A percentile compares a stretch with the other conserved stretches of the same genome.
Evolutionary conservation across 176 grass and related monocot genomes (phyloP).

Genomic region (Aegilops tauschii): DNA sequence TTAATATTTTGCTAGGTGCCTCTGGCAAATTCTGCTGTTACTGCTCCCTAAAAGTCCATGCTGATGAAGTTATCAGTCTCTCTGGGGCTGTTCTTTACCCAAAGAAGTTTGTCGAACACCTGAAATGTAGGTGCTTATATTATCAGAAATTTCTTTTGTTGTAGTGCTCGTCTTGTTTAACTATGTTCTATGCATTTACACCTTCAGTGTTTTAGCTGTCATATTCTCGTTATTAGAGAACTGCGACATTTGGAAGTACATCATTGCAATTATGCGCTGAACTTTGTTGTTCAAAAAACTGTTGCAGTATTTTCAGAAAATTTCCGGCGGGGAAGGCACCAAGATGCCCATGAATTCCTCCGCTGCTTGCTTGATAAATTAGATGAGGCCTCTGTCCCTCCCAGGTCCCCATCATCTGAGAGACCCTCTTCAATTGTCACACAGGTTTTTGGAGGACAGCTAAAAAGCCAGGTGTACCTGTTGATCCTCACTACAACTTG

Average conservation of each 20-base stretch:
- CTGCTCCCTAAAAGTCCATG: conserved; percentile 6
- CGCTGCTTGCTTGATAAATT: conserved; percentile 46
- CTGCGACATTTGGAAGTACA: background rate
- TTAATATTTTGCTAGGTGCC: background rate
- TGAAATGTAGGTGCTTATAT: conserved; percentile 12
- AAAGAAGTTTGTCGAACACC: conserved; percentile 4
- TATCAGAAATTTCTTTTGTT: background rate
- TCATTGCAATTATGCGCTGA: background rate
- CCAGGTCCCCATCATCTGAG: background rate
- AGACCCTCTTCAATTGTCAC: conserved; percentile 32
- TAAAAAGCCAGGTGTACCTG: conserved; percentile 51
- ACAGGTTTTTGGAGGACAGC: conserved; percentile 42
- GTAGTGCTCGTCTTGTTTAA: background rate
- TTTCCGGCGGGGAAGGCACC: conserved; percentile 29
- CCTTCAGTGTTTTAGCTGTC: background rate
- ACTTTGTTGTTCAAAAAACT: background rate
- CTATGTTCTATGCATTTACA: background rate
- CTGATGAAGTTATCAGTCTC: background rate
- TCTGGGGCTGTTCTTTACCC: conserved; percentile 4
- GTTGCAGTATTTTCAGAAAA: conserved; percentile 38
- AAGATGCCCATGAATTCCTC: conserved; percentile 57
- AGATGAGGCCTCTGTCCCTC: background rate
- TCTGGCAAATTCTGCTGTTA: conserved; percentile 14
- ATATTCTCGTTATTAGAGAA: background rate
- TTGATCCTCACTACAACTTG: background rate